A percentile compares a stretch with the other conserved stretches of the same genome.
These are phyloP conservation scores for Meira miltonrushii DNA, from an alignment of 1,284 basidiomycete species.

Conservation along the genomic window DNA sequence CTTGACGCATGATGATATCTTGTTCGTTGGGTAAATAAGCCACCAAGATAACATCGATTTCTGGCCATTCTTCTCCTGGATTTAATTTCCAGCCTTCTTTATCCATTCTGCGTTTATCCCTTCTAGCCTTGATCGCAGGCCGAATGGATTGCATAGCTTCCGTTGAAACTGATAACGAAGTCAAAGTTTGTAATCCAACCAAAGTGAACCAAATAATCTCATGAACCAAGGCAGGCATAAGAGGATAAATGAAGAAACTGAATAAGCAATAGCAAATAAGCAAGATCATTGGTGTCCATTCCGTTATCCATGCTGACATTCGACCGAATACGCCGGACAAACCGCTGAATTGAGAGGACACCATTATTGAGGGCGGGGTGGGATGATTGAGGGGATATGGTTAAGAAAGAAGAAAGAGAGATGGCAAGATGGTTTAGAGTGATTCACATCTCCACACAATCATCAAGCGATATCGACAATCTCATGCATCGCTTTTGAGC, in stretches of 20 bases:
- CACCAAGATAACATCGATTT: constrained; percentile 40
- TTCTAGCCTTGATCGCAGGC: constrained; percentile 29
- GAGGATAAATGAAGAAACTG: constrained; percentile 36
- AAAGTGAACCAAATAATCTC: constrained; percentile 35
- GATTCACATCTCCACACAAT: too few relatives aligned
- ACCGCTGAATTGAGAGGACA: too few relatives aligned
- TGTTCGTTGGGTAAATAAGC: constrained; percentile 45
- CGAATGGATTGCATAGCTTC: constrained; percentile 39
- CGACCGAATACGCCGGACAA: constrained; percentile 3
- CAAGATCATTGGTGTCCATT: constrained; percentile 34
- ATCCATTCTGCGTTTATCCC: constrained; percentile 27
- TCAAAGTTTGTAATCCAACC: constrained; percentile 31
- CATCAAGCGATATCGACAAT: too few relatives aligned
- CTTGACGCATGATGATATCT: constrained; percentile 42
- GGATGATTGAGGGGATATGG: too few relatives aligned
- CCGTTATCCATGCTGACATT: constrained; percentile 28
- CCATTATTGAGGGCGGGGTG: too few relatives aligned
- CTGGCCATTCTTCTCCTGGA: constrained; percentile 24
- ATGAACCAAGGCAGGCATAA: constrained; percentile 31
- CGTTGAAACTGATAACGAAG: constrained; percentile 29
- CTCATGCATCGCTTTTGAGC: too few relatives aligned
- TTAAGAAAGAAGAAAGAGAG: too few relatives aligned
- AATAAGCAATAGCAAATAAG: constrained; percentile 22
- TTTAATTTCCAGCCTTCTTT: constrained; percentile 23
- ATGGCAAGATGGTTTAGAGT: too few relatives aligned